These are phyloP conservation scores for Angophora floribunda DNA, from an alignment of 345 rosid genomes.

Conservation along the genomic window DNA sequence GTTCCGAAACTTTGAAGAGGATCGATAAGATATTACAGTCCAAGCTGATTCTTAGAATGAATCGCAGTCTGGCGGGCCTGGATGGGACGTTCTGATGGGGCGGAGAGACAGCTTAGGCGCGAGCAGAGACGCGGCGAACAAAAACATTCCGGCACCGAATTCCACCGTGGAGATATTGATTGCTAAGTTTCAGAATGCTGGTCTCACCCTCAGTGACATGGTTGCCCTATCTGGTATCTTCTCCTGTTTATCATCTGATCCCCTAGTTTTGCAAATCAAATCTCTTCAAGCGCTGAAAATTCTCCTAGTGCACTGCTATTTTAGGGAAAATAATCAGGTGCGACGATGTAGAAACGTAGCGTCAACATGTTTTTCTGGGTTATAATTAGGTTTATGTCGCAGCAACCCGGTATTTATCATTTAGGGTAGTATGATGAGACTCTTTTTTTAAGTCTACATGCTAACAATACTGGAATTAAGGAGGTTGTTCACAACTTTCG, in stretches of 20 bases:
- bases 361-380: neutral
- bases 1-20: neutral
- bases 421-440: neutral
- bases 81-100: slow-evolving; percentile 82
- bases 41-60: neutral
- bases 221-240: slow-evolving; percentile 64
- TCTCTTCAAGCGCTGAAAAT: neutral
- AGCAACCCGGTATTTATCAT: neutral
- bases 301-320: neutral
- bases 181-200: slow-evolving; percentile 59
- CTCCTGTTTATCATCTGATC: neutral
- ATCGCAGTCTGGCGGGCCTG: slow-evolving; percentile 76
- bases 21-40: neutral
- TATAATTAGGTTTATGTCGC: neutral
- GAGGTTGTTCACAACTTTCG: neutral
- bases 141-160: slow-evolving; percentile 63
- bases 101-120: slow-evolving; percentile 61
- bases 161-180: slow-evolving; percentile 44
- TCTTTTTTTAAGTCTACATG: neutral
- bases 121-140: slow-evolving; percentile 54
- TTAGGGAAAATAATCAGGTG: neutral
- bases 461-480: neutral
- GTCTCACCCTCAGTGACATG: slow-evolving; percentile 58
- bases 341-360: neutral
- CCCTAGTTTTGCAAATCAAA: neutral